phyloP scores from a whole-genome alignment of 2,329 filamentous ascomycete genomes.

The Monosporascus sp. region DNA sequence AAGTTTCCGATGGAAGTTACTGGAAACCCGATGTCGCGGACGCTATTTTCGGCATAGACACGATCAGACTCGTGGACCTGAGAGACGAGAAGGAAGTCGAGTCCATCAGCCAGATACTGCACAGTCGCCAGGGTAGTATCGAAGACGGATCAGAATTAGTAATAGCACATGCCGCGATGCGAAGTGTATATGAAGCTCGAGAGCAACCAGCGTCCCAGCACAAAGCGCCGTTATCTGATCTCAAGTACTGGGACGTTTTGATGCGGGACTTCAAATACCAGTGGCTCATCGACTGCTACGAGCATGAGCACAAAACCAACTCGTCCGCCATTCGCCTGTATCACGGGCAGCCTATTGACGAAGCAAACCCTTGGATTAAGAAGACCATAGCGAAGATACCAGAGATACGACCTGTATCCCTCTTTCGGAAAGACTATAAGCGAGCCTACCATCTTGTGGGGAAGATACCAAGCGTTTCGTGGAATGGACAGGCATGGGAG shows the following conservation, averaged over 20 bases:
- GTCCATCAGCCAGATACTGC: not conserved
- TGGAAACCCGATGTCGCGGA: not conserved
- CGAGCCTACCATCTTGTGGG: not conserved
- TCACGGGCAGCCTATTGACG: not conserved
- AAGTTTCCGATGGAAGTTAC: too few relatives aligned
- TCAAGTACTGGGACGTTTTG: not conserved
- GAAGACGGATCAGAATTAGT: not conserved
- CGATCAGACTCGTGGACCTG: not conserved
- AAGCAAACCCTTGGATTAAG: not conserved
- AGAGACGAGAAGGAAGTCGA: not conserved
- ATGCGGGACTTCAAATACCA: not conserved
- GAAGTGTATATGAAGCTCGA: not conserved
- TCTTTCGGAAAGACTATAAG: not conserved
- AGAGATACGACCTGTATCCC: slow-evolving; percentile 1
- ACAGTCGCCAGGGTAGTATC: not conserved
- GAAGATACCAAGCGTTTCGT: not conserved
- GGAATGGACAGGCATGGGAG: too few relatives aligned
- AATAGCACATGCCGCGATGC: not conserved
- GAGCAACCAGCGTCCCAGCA: too few relatives aligned
- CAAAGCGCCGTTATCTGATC: not conserved
- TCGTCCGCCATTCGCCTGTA: not conserved
- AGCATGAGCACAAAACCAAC: not conserved
- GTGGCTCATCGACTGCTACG: not conserved
- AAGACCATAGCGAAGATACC: not conserved
- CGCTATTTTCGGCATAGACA: not conserved